Percentiles rank a stretch among this genome's conserved stretches.
These are phyloP conservation scores for Acacia melanoxylon DNA, from an alignment of 306 rosid species.

Conservation along the genomic window DNA sequence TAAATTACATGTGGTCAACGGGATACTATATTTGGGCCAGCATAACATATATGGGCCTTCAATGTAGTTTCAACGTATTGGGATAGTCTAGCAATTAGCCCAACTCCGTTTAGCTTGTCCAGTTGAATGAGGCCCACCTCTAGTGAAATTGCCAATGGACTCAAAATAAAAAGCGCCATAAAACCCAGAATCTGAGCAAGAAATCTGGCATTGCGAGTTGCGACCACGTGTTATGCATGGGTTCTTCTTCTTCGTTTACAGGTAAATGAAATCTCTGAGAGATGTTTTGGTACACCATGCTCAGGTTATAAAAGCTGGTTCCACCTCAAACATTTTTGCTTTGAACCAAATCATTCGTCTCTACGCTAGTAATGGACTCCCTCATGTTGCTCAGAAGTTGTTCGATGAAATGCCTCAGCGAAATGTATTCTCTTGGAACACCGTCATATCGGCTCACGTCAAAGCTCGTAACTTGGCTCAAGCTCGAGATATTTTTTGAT, in stretches of 20 bases:
- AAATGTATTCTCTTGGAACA: constrained; percentile 78
- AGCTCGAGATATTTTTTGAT: constrained; percentile 53
- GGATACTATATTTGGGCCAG: background rate
- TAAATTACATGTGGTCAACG: background rate
- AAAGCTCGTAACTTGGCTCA: constrained; percentile 57
- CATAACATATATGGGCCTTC: background rate
- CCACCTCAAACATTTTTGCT: constrained; percentile 45
- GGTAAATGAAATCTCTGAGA: constrained; percentile 49
- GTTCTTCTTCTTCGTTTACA: background rate
- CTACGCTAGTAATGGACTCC: constrained; percentile 45
- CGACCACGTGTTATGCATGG: background rate
- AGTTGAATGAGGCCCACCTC: background rate
- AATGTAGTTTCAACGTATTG: background rate
- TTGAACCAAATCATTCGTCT: constrained; percentile 61
- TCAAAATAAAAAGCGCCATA: background rate
- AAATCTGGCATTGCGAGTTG: background rate
- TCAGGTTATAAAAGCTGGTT: constrained; percentile 58
- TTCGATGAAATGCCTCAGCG: constrained; percentile 72
- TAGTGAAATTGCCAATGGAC: background rate
- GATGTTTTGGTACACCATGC: constrained; percentile 45
- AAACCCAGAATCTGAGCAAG: background rate
- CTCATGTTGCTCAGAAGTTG: constrained; percentile 56
- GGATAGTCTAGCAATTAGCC: background rate
- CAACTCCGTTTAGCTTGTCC: background rate
- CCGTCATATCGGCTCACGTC: constrained; percentile 55